phyloP scores from a whole-genome alignment of 345 rosid genomes.

The Pugionium cornutum region DNA sequence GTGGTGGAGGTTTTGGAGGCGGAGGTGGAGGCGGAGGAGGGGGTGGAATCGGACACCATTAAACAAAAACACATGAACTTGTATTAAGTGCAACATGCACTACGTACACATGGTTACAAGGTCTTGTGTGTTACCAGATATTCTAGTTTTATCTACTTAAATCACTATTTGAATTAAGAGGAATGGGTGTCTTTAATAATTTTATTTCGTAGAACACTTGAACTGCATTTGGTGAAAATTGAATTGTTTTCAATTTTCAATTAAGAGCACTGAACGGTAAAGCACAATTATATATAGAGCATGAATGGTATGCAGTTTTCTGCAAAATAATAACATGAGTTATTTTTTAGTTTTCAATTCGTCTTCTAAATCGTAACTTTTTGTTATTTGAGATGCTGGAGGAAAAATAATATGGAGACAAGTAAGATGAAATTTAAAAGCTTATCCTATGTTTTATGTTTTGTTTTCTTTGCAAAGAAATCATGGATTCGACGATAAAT shows the following conservation, averaged over 20 bases:
- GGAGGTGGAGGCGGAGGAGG: conserved; percentile 26
- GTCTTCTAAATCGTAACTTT: no score
- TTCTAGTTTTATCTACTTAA: conserved; percentile 18
- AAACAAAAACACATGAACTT: conserved; percentile 8
- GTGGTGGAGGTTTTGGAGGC: neutral
- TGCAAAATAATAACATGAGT: no score
- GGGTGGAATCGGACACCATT: conserved; percentile 33
- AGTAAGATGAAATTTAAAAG: no score
- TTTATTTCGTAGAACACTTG: conserved; percentile 13
- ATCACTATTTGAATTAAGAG: neutral
- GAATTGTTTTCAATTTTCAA: neutral
- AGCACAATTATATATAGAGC: neutral
- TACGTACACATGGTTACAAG: conserved; percentile 24
- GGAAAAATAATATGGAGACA: no score
- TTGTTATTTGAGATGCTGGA: no score
- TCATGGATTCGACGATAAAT: no score
- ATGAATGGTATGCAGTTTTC: neutral
- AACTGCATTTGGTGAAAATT: neutral
- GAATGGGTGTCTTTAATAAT: conserved; percentile 25
- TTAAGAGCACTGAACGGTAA: neutral
- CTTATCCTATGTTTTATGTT: no score
- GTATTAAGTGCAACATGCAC: conserved; percentile 17
- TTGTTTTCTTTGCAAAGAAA: no score
- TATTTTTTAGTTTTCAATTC: no score
- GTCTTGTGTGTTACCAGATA: conserved; percentile 15